Evolutionary conservation across 2,329 filamentous ascomycete species (phyloP).

Genomic region (Dothistroma septosporum): DNA sequence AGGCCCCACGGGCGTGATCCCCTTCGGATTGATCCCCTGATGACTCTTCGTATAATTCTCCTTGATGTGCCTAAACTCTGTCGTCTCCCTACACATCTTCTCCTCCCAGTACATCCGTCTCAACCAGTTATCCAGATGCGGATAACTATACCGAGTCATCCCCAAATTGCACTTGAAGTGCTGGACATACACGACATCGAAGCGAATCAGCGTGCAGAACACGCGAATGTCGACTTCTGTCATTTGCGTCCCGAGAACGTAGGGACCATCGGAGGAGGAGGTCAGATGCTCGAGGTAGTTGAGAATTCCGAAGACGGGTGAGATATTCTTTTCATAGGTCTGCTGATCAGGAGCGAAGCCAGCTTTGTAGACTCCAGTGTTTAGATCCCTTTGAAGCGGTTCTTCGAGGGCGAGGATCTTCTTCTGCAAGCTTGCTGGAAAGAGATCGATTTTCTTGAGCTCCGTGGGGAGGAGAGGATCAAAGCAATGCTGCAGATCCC

Average conservation of each 20-base stretch:
- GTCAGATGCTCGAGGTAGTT: slow-evolving; percentile 55
- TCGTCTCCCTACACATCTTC: slow-evolving; percentile 55
- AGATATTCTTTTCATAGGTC: slow-evolving; percentile 52
- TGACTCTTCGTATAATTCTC: slow-evolving; percentile 64
- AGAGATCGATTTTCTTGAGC: slow-evolving; percentile 47
- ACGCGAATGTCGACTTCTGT: slow-evolving; percentile 59
- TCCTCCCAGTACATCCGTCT: slow-evolving; percentile 56
- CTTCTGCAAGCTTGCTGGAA: slow-evolving; percentile 46
- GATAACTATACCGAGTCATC: slow-evolving; percentile 56
- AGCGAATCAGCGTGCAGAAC: slow-evolving; percentile 56
- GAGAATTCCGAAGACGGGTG: slow-evolving; percentile 55
- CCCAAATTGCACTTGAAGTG: slow-evolving; percentile 65
- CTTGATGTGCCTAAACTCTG: slow-evolving; percentile 64
- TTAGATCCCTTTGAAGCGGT: slow-evolving; percentile 56
- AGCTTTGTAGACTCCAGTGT: slow-evolving; percentile 56
- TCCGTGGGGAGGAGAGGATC: slow-evolving; percentile 45
- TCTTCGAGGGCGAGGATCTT: slow-evolving; percentile 51
- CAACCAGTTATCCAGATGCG: slow-evolving; percentile 58
- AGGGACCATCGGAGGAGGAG: slow-evolving; percentile 49
- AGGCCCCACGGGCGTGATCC: slow-evolving; percentile 60
- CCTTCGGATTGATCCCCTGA: slow-evolving; percentile 55
- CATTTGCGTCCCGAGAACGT: slow-evolving; percentile 51
- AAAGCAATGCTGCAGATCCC: slow-evolving; percentile 56
- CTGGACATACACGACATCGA: slow-evolving; percentile 60
- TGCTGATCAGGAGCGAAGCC: slow-evolving; percentile 57